phyloP scores from a whole-genome alignment of 2,329 filamentous ascomycete species.

The Claviceps maximensis region DNA sequence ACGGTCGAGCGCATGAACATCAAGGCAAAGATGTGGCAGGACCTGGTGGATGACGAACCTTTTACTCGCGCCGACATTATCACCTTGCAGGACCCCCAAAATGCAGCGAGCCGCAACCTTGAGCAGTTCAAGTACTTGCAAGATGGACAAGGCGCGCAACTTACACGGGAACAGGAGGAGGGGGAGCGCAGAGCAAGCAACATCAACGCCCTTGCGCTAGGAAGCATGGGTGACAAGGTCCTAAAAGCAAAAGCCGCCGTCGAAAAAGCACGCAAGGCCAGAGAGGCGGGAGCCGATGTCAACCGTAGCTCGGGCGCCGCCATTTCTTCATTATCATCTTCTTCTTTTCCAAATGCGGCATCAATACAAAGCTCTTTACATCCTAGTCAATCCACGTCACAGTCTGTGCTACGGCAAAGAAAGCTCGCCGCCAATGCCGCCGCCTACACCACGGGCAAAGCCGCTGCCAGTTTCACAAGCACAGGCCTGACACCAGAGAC shows the following conservation, averaged over 20 bases:
- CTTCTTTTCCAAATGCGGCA: conserved; percentile 17
- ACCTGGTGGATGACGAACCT: conserved; percentile 74
- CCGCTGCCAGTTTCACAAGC: conserved; percentile 88
- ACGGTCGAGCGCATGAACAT: conserved; percentile 92
- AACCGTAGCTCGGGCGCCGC: conserved; percentile 36
- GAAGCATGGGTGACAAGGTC: conserved; percentile 68
- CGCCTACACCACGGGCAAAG: conserved; percentile 76
- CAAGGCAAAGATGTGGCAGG: conserved; percentile 91
- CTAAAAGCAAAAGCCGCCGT: conserved; percentile 85
- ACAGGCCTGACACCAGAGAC: conserved; percentile 90
- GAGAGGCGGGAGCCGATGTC: conserved; percentile 46
- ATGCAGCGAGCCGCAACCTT: conserved; percentile 67
- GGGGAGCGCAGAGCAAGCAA: conserved; percentile 50
- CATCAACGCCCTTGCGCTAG: conserved; percentile 70
- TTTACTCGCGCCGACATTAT: conserved; percentile 89
- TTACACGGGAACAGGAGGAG: conserved; percentile 57
- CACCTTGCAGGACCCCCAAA: conserved; percentile 90
- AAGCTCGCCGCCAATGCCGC: conserved; percentile 71
- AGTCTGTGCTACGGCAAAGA: conserved; percentile 36
- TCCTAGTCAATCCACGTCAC: conserved; percentile 11
- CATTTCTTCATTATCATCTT: conserved; percentile 12
- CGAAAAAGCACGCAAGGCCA: conserved; percentile 71
- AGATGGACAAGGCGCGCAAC: conserved; percentile 58
- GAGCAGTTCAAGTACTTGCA: conserved; percentile 81
- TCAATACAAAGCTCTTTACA: background rate